These are phyloP conservation scores for Amanita pseudoporphyria DNA, from an alignment of 768 basidiomycete genomes.

Conservation along the genomic window DNA sequence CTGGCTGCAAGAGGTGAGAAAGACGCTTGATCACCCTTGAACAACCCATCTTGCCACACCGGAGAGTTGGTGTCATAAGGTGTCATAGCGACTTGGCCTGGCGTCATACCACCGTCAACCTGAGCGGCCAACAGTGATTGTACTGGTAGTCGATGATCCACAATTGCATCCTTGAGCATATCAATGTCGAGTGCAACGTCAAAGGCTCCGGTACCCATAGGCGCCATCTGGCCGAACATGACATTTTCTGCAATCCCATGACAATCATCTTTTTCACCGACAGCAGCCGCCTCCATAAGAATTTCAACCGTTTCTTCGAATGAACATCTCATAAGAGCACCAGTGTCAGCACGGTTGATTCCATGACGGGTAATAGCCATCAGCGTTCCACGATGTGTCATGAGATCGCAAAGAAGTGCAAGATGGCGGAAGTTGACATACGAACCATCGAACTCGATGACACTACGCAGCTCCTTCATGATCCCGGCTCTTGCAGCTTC, in stretches of 20 bases:
- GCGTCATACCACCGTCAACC: conserved; percentile 83
- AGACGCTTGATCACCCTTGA: conserved; percentile 78
- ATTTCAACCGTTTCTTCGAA: conserved; percentile 99
- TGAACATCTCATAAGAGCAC: conserved; percentile 95
- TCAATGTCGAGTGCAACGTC: conserved; percentile 95
- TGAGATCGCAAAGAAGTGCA: conserved; percentile 92
- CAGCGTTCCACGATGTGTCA: conserved; percentile 90
- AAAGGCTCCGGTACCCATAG: conserved; percentile 97
- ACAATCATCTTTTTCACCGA: conserved; percentile 97
- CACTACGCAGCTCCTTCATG: conserved; percentile 86
- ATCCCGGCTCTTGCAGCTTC: conserved; percentile 94
- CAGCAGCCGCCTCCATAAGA: conserved; percentile 95
- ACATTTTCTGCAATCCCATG: conserved; percentile 99
- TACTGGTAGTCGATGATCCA: conserved; percentile 88
- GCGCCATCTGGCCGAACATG: conserved; percentile 98
- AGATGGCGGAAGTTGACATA: conserved; percentile 99
- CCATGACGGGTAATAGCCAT: conserved; percentile 99
- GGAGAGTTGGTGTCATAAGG: conserved; percentile 93
- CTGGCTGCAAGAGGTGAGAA: conserved; percentile 94
- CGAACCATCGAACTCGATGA: conserved; percentile 99
- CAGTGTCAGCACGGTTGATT: conserved; percentile 98
- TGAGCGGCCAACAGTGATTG: conserved; percentile 72
- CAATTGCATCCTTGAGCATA: conserved; percentile 97
- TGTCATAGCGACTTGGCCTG: conserved; percentile 89
- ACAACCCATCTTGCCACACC: conserved; percentile 65